Conservation (phyloP, 2,329 filamentous ascomycete genomes). For the Neurospora sp. region DNA sequence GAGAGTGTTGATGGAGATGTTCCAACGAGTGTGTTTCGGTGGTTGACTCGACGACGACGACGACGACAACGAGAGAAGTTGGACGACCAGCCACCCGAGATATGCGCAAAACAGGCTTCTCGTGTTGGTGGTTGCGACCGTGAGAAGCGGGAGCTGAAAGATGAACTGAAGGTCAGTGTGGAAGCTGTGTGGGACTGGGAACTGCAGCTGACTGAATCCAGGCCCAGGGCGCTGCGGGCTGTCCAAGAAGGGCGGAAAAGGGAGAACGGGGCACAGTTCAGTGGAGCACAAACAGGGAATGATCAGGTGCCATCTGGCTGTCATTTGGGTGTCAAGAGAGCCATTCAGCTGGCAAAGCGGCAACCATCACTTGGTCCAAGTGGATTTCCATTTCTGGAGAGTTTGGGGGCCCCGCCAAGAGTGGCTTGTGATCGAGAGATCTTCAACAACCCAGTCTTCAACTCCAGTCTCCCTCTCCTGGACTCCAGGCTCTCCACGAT, state of each 20-base stretch:
- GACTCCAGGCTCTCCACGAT: background rate
- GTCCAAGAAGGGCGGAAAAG: background rate
- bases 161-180: background rate
- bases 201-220: background rate
- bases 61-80: background rate
- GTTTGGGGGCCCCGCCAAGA: background rate
- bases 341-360: background rate
- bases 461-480: background rate
- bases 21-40: constrained; percentile 1
- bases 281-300: background rate
- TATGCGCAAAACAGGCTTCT: background rate
- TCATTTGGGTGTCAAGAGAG: background rate
- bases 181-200: background rate
- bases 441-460: background rate
- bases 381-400: no score
- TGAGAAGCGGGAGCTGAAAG: background rate
- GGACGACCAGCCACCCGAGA: background rate
- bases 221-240: background rate
- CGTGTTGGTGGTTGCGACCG: background rate
- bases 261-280: background rate
- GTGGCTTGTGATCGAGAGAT: background rate
- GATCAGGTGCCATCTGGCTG: background rate
- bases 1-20: constrained; percentile 1
- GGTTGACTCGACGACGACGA: background rate
- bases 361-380: no score